These are phyloP conservation scores for Trichoderma gracile DNA, from an alignment of 2,329 filamentous ascomycete species.

Conservation along the genomic window DNA sequence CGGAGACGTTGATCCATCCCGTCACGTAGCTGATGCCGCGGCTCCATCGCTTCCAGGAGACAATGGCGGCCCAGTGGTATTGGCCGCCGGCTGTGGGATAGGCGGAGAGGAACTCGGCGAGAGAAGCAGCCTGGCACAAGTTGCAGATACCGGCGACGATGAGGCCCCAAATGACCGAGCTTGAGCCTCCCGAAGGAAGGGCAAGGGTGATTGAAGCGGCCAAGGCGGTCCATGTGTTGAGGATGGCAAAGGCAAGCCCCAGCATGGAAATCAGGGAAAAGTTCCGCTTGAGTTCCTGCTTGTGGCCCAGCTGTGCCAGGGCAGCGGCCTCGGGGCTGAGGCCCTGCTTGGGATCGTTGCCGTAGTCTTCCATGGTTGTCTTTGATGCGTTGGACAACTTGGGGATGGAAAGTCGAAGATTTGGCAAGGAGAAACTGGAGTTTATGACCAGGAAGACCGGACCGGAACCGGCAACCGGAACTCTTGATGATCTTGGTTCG, in stretches of 20 bases:
- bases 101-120: conserved; percentile 70
- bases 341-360: conserved; percentile 7
- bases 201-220: conserved; percentile 50
- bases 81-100: conserved; percentile 62
- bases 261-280: conserved; percentile 52
- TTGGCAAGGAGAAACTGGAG: background rate
- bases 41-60: conserved; percentile 61
- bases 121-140: conserved; percentile 65
- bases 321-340: conserved; percentile 39
- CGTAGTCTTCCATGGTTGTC: conserved; percentile 25
- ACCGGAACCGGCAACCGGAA: conserved; percentile 10
- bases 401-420: background rate
- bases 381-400: conserved; percentile 7
- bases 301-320: conserved; percentile 49
- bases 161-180: conserved; percentile 72
- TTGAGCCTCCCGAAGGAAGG: conserved; percentile 69
- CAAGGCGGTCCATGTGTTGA: conserved; percentile 54
- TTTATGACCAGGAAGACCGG: conserved; percentile 5
- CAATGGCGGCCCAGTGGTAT: conserved; percentile 71
- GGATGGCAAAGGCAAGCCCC: conserved; percentile 51
- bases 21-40: conserved; percentile 68
- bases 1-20: conserved; percentile 72
- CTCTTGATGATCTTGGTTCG: conserved; percentile 5
- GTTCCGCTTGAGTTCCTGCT: conserved; percentile 52
- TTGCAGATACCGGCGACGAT: conserved; percentile 65